Evolutionary conservation across 1,139 yeast genomes (phyloP).

Genomic region (Pichia sp.): DNA sequence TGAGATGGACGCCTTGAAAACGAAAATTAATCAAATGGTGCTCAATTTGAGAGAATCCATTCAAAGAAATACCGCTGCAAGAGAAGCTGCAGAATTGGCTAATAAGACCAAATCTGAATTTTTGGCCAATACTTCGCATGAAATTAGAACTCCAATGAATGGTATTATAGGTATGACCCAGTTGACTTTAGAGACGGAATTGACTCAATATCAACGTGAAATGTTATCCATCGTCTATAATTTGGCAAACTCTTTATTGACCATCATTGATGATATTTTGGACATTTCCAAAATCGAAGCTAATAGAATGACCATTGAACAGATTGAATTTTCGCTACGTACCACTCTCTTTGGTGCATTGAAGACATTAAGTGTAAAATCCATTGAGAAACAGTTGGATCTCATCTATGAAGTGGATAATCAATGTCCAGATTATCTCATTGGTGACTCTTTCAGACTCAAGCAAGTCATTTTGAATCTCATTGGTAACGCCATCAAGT

Average conservation of each 20-base stretch:
- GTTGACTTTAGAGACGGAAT: slow-evolving; percentile 74
- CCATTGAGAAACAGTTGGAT: slow-evolving; percentile 77
- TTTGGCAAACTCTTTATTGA: slow-evolving; percentile 72
- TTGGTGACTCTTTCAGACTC: slow-evolving; percentile 81
- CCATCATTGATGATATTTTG: slow-evolving; percentile 80
- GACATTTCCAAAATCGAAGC: slow-evolving; percentile 93
- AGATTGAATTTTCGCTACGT: slow-evolving; percentile 74
- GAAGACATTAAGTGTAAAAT: slow-evolving; percentile 81
- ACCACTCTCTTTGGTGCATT: slow-evolving; percentile 86
- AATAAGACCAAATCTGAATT: slow-evolving; percentile 88
- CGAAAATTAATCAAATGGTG: slow-evolving; percentile 90
- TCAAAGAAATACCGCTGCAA: slow-evolving; percentile 86
- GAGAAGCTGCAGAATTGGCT: slow-evolving; percentile 90
- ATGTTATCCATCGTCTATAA: slow-evolving; percentile 85
- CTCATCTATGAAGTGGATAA: slow-evolving; percentile 77
- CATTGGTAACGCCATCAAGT: slow-evolving; percentile 85
- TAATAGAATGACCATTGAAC: slow-evolving; percentile 85
- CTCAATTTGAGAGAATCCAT: slow-evolving; percentile 79
- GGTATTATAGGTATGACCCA: slow-evolving; percentile 94
- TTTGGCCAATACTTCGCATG: slow-evolving; percentile 88
- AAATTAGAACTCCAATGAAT: slow-evolving; percentile 85
- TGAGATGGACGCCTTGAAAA: slow-evolving; percentile 89
- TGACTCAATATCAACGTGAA: slow-evolving; percentile 84
- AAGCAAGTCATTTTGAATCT: slow-evolving; percentile 78
- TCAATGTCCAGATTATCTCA: slow-evolving; percentile 76